phyloP scores from a whole-genome alignment of 2,329 filamentous ascomycete species.

The Fusarium ramigenum region DNA sequence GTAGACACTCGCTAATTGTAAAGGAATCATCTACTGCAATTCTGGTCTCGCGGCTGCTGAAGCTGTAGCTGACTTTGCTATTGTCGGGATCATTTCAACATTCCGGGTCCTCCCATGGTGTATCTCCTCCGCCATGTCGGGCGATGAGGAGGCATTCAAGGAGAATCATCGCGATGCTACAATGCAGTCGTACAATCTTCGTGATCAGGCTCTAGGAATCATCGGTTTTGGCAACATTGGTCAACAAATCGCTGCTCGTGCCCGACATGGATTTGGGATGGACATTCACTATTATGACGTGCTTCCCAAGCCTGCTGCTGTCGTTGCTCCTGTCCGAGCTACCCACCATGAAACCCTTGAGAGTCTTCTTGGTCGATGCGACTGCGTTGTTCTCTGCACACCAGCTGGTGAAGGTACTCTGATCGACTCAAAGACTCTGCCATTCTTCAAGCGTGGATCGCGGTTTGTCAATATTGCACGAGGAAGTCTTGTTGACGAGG shows the following conservation, averaged over 20 bases:
- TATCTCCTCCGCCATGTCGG: conserved; percentile 61
- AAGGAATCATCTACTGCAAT: conserved; percentile 77
- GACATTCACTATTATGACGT: conserved; percentile 71
- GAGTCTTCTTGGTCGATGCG: conserved; percentile 60
- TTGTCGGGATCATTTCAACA: conserved; percentile 73
- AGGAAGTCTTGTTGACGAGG: conserved; percentile 72
- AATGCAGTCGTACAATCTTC: conserved; percentile 69
- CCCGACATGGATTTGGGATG: conserved; percentile 70
- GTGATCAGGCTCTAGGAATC: conserved; percentile 68
- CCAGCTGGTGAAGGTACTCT: conserved; percentile 59
- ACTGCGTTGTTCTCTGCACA: conserved; percentile 71
- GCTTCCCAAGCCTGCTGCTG: conserved; percentile 53
- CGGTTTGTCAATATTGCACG: conserved; percentile 74
- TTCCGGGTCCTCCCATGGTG: conserved; percentile 76
- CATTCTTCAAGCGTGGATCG: conserved; percentile 61
- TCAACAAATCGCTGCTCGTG: conserved; percentile 65
- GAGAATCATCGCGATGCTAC: conserved; percentile 70
- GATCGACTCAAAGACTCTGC: conserved; percentile 59
- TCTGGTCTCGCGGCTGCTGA: conserved; percentile 75
- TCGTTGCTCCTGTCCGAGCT: conserved; percentile 56
- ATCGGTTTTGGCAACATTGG: conserved; percentile 76
- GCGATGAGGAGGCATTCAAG: conserved; percentile 54
- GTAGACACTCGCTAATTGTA: not conserved
- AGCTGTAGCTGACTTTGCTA: conserved; percentile 76
- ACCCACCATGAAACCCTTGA: conserved; percentile 62